Conservation (phyloP, 768 basidiomycete genomes). For the Leucocoprinus birnbaumii region DNA sequence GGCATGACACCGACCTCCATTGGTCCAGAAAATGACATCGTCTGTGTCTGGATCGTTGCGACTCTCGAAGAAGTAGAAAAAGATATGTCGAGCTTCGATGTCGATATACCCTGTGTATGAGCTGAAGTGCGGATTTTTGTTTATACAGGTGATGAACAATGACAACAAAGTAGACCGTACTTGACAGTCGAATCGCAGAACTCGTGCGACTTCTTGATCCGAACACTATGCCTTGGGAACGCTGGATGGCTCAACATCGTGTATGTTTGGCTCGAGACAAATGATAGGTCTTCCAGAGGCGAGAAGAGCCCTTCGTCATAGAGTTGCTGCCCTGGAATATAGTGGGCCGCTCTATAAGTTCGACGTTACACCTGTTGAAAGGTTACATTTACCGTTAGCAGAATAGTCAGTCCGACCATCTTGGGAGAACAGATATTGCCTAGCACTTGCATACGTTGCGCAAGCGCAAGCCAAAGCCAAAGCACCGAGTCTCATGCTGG, state of each 20-base stretch:
- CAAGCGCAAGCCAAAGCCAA: too few relatives aligned
- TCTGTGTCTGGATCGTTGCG: conserved; percentile 57
- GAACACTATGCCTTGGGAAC: conserved; percentile 48
- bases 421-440: too few relatives aligned
- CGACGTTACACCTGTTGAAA: too few relatives aligned
- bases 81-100: conserved; percentile 57
- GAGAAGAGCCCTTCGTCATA: conserved; percentile 31
- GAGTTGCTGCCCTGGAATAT: neutral
- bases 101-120: conserved; percentile 70
- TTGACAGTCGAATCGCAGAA: conserved; percentile 59
- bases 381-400: too few relatives aligned
- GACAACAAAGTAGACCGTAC: conserved; percentile 21
- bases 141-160: too few relatives aligned
- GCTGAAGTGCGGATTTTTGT: conserved; percentile 29
- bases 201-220: conserved; percentile 49
- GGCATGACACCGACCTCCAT: conserved; percentile 4
- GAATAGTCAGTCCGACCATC: too few relatives aligned
- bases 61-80: conserved; percentile 82
- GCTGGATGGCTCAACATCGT: conserved; percentile 40
- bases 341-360: neutral
- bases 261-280: conserved; percentile 30
- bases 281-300: conserved; percentile 28
- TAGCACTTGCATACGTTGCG: too few relatives aligned
- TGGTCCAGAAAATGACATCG: conserved; percentile 35
- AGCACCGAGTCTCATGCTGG: too few relatives aligned